Evolutionary conservation across 495 filamentous ascomycete species (phyloP).

Genomic region (Annulohypoxylon bovei): DNA sequence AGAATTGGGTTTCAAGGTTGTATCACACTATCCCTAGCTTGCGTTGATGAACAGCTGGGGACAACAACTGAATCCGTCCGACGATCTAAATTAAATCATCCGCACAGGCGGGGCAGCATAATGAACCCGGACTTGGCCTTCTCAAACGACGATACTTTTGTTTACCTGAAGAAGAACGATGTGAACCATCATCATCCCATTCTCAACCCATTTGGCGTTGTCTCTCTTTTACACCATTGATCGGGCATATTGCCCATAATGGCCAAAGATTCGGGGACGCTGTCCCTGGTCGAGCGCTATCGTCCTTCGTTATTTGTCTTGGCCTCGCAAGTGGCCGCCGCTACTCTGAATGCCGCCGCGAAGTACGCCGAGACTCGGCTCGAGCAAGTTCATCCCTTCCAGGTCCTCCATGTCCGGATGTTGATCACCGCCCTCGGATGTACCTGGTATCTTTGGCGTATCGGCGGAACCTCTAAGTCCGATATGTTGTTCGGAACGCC

Average conservation of each 20-base stretch:
- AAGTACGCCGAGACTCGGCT: slow-evolving; percentile 1
- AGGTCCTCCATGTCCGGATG: slow-evolving; percentile 3
- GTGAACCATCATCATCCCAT: not conserved
- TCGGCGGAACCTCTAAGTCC: not conserved
- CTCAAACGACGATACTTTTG: not conserved
- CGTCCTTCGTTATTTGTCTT: slow-evolving; percentile 4
- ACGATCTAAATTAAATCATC: slow-evolving; percentile 5
- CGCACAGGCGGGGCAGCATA: not conserved
- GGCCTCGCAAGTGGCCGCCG: not conserved
- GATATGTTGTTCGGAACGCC: not conserved
- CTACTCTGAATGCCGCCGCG: not conserved
- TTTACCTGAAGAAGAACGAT: not conserved
- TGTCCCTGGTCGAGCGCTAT: slow-evolving; percentile 4
- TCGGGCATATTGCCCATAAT: not conserved
- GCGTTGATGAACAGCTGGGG: not conserved
- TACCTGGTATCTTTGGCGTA: slow-evolving; percentile 1
- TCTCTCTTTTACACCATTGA: not conserved
- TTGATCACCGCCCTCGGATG: slow-evolving; percentile 2
- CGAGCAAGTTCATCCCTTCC: slow-evolving; percentile 1
- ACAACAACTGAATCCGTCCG: not conserved
- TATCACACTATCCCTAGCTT: not conserved
- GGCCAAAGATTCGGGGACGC: not conserved
- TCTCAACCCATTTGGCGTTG: not conserved
- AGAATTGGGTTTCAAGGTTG: not conserved
- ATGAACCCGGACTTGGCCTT: not conserved